Evolutionary conservation across 208 protist genomes (phyloP).

Genomic region (Herpetomonas samuelpessoai): DNA sequence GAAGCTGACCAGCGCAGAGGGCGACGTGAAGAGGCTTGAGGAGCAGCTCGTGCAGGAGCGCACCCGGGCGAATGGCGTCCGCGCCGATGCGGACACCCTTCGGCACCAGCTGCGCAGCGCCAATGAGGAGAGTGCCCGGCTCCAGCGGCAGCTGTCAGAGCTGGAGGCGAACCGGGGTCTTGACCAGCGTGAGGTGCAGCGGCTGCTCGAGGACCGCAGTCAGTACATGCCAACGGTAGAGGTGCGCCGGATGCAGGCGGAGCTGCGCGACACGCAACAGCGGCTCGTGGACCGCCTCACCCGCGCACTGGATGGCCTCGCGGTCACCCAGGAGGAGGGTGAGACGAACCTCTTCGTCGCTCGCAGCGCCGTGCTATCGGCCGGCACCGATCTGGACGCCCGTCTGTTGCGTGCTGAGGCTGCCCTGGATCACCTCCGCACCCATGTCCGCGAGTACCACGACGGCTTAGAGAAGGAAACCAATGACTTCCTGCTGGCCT

Average conservation of each 20-base stretch:
- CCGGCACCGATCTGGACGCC: slow-evolving; percentile 56
- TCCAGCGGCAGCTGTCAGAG: slow-evolving; percentile 41
- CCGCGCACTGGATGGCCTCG: slow-evolving; percentile 35
- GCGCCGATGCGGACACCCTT: slow-evolving; percentile 43
- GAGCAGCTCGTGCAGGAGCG: slow-evolving; percentile 64
- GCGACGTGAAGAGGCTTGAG: slow-evolving; percentile 42
- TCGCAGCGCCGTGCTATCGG: slow-evolving; percentile 65
- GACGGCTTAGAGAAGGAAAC: slow-evolving; percentile 42
- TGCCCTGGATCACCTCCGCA: slow-evolving; percentile 29
- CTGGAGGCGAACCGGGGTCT: slow-evolving; percentile 40
- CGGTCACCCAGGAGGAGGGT: slow-evolving; percentile 40
- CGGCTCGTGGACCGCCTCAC: slow-evolving; percentile 29
- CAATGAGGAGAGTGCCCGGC: slow-evolving; percentile 31
- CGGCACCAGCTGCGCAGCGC: slow-evolving; percentile 28
- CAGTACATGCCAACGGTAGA: slow-evolving; percentile 64
- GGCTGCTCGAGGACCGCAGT: slow-evolving; percentile 49
- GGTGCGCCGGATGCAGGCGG: slow-evolving; percentile 37
- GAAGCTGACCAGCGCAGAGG: slow-evolving; percentile 57
- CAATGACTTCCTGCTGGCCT: slow-evolving; percentile 38
- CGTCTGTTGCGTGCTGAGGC: slow-evolving; percentile 49
- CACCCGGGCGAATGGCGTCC: slow-evolving; percentile 16
- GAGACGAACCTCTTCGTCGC: slow-evolving; percentile 63
- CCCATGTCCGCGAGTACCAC: slow-evolving; percentile 34
- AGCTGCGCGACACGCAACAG: slow-evolving; percentile 37
- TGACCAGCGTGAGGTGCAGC: slow-evolving; percentile 59